Conservation (phyloP, 1,139 yeast species). For the Geotrichum citri-aurantii region DNA sequence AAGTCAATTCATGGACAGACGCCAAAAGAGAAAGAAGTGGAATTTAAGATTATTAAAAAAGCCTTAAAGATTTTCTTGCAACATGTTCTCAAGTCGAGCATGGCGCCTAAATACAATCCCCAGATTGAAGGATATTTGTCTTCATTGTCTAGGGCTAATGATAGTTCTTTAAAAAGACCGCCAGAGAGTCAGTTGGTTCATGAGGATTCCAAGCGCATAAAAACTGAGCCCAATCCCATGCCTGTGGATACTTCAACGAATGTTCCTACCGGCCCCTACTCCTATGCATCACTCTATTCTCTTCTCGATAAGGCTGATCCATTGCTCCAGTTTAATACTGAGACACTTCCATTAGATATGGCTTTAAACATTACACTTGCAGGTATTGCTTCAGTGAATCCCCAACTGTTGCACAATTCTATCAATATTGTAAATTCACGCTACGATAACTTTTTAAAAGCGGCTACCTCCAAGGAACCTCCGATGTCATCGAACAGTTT, state of each 20-base stretch:
- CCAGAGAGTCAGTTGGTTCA: constrained; percentile 24
- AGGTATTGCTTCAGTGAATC: constrained; percentile 53
- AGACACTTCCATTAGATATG: constrained; percentile 58
- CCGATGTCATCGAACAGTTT: not conserved
- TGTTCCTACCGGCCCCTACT: constrained; percentile 32
- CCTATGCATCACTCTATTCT: constrained; percentile 44
- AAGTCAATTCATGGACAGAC: constrained; percentile 22
- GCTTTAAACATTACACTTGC: constrained; percentile 60
- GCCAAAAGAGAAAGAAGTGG: constrained; percentile 28
- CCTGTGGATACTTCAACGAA: constrained; percentile 26
- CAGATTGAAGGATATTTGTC: constrained; percentile 33
- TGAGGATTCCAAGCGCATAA: constrained; percentile 23
- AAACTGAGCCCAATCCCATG: constrained; percentile 23
- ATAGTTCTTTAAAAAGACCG: constrained; percentile 26
- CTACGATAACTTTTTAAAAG: constrained; percentile 41
- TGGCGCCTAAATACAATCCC: constrained; percentile 26
- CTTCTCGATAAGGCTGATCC: constrained; percentile 59
- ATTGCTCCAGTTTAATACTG: constrained; percentile 60
- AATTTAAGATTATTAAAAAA: constrained; percentile 36
- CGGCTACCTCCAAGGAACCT: not conserved
- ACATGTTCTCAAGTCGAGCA: constrained; percentile 29
- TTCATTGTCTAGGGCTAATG: constrained; percentile 27
- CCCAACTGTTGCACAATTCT: constrained; percentile 56
- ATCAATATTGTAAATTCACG: constrained; percentile 63
- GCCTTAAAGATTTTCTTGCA: constrained; percentile 34